phyloP scores from a whole-genome alignment of 345 rosid species.

The Aquilaria yunnanensis region DNA sequence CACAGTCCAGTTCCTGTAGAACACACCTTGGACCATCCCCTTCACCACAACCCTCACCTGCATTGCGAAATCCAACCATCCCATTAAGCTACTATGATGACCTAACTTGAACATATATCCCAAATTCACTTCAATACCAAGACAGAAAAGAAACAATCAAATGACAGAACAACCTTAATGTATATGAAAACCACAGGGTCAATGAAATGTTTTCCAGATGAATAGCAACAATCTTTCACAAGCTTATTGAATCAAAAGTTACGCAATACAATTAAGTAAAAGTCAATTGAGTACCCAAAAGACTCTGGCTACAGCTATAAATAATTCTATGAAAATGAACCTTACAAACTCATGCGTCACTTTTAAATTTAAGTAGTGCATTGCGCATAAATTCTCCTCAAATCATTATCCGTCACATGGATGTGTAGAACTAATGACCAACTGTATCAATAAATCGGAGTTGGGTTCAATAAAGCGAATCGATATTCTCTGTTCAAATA shows the following conservation, averaged over 20 bases:
- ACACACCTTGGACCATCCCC: conserved; percentile 92
- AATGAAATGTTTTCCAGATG: background rate
- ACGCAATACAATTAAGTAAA: no score
- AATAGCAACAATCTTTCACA: background rate
- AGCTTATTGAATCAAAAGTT: background rate
- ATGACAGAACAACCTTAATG: no score
- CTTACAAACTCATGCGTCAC: no score
- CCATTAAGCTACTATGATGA: background rate
- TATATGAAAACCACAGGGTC: no score
- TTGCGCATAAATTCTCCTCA: no score
- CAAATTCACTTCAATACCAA: background rate
- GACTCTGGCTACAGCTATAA: no score
- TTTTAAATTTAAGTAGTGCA: no score
- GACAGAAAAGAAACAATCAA: background rate
- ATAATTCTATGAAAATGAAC: no score
- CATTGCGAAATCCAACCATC: conserved; percentile 15
- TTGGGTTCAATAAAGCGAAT: background rate
- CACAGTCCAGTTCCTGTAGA: conserved; percentile 81
- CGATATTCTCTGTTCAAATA: background rate
- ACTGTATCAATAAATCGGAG: background rate
- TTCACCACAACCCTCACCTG: conserved; percentile 67
- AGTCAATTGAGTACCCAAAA: no score
- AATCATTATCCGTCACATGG: no score
- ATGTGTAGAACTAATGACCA: background rate
- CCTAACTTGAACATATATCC: background rate